Conservation (phyloP, 495 filamentous ascomycete genomes). For the Collariella sp. region DNA sequence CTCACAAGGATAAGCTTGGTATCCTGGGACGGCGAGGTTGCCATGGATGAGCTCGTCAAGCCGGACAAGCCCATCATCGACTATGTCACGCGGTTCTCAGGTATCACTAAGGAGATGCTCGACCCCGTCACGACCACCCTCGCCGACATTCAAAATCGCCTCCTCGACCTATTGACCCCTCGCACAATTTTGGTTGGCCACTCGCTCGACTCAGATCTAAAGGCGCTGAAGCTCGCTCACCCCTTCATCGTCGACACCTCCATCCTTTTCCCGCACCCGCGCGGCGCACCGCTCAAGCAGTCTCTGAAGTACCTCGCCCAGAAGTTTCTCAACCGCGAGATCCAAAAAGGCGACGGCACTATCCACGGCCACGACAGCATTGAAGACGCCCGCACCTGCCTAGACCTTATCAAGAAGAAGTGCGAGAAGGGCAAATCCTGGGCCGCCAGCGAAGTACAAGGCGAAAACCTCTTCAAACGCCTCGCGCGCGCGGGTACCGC, state of each 20-base stretch:
- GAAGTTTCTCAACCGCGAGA: constrained; percentile 71
- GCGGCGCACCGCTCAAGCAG: constrained; percentile 48
- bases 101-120: constrained; percentile 79
- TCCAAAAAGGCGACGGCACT: constrained; percentile 62
- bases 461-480: constrained; percentile 82
- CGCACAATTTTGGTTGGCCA: constrained; percentile 80
- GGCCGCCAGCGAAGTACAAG: constrained; percentile 63
- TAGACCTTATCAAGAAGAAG: constrained; percentile 90
- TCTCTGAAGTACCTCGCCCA: constrained; percentile 78
- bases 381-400: constrained; percentile 81
- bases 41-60: constrained; percentile 88
- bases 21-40: constrained; percentile 70
- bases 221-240: constrained; percentile 74
- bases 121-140: constrained; percentile 75
- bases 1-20: constrained; percentile 83
- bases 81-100: constrained; percentile 84
- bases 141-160: constrained; percentile 67
- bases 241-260: constrained; percentile 89
- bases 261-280: constrained; percentile 62
- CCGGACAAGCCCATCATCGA: constrained; percentile 74
- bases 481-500: constrained; percentile 50
- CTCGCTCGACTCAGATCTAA: constrained; percentile 83
- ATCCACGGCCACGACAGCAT: constrained; percentile 72
- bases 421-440: constrained; percentile 83
- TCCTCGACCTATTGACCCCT: constrained; percentile 64